Conservation (phyloP, 306 rosid species). For the Lotus japonicus region DNA sequence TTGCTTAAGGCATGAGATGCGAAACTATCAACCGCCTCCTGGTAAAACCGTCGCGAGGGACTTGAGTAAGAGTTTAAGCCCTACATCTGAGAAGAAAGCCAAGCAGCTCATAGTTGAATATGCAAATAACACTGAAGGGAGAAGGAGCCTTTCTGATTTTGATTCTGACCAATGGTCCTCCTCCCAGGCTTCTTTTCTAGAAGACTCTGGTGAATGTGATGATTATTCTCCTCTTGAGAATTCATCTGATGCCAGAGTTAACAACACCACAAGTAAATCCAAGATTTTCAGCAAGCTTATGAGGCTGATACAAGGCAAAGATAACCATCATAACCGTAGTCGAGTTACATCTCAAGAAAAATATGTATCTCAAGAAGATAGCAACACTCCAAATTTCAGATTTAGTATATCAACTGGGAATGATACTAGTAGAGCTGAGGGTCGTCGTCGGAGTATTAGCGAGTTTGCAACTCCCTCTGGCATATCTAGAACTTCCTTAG, state of each 20-base stretch:
- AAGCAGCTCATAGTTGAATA: constrained; percentile 80
- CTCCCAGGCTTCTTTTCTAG: constrained; percentile 52
- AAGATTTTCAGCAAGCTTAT: constrained; percentile 55
- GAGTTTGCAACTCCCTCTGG: constrained; percentile 27
- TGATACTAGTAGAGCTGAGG: constrained; percentile 22
- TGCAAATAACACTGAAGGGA: constrained; percentile 46
- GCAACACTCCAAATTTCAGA: constrained; percentile 28
- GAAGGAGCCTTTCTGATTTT: constrained; percentile 35
- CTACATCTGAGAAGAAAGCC: constrained; percentile 75
- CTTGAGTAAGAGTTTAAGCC: constrained; percentile 73
- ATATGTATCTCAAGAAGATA: constrained; percentile 25
- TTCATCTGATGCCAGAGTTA: constrained; percentile 35
- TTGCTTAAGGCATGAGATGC: constrained; percentile 74
- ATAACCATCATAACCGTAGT: constrained; percentile 15
- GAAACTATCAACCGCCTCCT: constrained; percentile 53
- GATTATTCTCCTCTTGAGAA: constrained; percentile 38
- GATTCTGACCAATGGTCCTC: constrained; percentile 76
- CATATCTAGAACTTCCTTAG: constrained; percentile 36
- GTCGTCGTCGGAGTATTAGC: constrained; percentile 2
- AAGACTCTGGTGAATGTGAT: constrained; percentile 53
- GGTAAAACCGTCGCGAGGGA: constrained; percentile 86
- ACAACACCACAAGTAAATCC: constrained; percentile 32
- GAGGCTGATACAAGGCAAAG: constrained; percentile 51
- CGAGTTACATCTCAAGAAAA: constrained; percentile 33
- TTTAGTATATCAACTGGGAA: constrained; percentile 25